Evolutionary conservation across 1,284 basidiomycete species (phyloP).

Genomic region (Sparassis latifolia): DNA sequence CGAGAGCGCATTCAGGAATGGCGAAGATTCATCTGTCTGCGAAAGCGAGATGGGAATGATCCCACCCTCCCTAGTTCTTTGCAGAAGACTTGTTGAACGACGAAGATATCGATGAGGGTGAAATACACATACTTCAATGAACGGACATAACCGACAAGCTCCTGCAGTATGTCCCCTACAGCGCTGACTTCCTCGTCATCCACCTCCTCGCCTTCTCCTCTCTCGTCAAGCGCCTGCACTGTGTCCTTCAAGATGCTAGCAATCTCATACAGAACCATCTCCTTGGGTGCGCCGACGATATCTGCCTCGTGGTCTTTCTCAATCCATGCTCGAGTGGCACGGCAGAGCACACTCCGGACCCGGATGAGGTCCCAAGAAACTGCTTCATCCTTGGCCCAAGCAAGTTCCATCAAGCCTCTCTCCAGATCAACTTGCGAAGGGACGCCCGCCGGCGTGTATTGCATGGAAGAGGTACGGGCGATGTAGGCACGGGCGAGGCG

Average conservation of each 20-base stretch:
- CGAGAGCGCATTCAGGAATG: conserved; percentile 52
- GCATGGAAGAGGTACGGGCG: conserved; percentile 40
- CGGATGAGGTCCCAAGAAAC: conserved; percentile 55
- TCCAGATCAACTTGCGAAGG: conserved; percentile 53
- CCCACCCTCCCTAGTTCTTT: conserved; percentile 47
- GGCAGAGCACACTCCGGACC: conserved; percentile 46
- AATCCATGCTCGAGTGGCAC: conserved; percentile 54
- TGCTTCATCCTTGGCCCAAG: conserved; percentile 60
- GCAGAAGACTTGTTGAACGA: not conserved
- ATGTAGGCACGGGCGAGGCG: conserved; percentile 63
- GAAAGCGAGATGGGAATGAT: conserved; percentile 48
- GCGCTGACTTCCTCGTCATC: conserved; percentile 62
- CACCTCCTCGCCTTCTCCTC: conserved; percentile 49
- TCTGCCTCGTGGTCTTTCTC: conserved; percentile 21
- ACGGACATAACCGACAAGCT: conserved; percentile 49
- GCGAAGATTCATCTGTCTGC: conserved; percentile 43
- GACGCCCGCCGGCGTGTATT: conserved; percentile 52
- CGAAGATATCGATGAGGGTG: not conserved
- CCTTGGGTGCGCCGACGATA: conserved; percentile 27
- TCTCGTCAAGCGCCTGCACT: conserved; percentile 61
- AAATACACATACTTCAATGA: conserved; percentile 41
- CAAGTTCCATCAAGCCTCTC: conserved; percentile 57
- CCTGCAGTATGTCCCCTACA: conserved; percentile 51
- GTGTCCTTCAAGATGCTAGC: conserved; percentile 64
- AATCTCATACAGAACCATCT: conserved; percentile 60